These are phyloP conservation scores for Coffea humblotiana DNA, from an alignment of 305 asterid genomes.

Conservation along the genomic window DNA sequence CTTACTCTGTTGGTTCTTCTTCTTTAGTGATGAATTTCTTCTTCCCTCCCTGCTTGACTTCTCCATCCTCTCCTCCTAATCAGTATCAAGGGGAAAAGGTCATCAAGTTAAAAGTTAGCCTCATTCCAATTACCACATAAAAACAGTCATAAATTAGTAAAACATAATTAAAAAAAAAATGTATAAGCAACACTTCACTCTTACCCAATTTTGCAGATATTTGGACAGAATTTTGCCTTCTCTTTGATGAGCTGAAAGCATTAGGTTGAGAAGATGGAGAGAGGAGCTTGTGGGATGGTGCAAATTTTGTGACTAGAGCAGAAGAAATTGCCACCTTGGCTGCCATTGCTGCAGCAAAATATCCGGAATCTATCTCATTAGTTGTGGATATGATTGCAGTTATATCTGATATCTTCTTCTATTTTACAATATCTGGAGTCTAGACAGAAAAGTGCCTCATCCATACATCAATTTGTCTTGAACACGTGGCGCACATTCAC, in stretches of 20 bases:
- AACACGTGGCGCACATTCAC: constrained; percentile 13
- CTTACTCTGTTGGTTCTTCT: constrained; percentile 44
- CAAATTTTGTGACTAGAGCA: constrained; percentile 17
- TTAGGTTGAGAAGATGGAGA: constrained; percentile 13
- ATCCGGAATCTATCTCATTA: neutral
- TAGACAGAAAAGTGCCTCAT: neutral
- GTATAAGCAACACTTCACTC: neutral
- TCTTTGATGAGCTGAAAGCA: constrained; percentile 14
- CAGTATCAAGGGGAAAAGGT: neutral
- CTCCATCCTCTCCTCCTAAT: constrained; percentile 34
- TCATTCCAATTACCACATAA: neutral
- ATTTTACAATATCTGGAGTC: neutral
- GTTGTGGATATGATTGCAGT: constrained; percentile 13
- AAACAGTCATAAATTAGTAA: neutral
- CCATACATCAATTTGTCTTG: neutral
- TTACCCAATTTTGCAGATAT: constrained; percentile 34
- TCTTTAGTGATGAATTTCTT: constrained; percentile 44
- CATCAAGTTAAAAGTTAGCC: neutral
- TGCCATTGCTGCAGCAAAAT: constrained; percentile 23
- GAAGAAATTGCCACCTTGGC: constrained; percentile 26
- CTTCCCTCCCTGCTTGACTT: constrained; percentile 31
- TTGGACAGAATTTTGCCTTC: constrained; percentile 19
- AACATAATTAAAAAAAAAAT: neutral
- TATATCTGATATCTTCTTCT: neutral
- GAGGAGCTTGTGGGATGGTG: constrained; percentile 23